Percentiles rank a stretch among this genome's conserved stretches.
Evolutionary conservation across 2,329 filamentous ascomycete genomes (phyloP).

Genomic region (Gyromitra esculenta): DNA sequence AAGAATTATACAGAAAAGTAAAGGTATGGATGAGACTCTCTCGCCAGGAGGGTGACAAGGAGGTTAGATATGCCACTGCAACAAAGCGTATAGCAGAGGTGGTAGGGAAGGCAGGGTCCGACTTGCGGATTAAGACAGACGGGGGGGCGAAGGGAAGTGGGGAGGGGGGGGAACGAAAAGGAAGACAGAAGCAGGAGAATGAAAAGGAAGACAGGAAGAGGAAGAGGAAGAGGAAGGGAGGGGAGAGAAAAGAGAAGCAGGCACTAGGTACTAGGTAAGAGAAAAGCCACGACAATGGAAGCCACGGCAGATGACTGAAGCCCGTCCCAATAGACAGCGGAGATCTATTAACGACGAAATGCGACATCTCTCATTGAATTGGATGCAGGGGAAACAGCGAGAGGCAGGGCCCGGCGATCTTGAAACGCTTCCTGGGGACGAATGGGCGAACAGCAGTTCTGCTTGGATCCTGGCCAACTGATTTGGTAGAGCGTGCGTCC

Average conservation of each 20-base stretch:
- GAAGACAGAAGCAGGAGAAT: not conserved
- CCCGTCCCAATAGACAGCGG: not conserved
- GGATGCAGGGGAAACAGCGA: not conserved
- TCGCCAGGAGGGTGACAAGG: slow-evolving; percentile 11
- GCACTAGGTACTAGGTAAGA: not conserved
- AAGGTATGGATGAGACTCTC: not conserved
- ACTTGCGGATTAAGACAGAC: not conserved
- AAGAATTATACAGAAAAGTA: not conserved
- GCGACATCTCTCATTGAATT: slow-evolving; percentile 1
- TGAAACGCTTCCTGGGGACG: slow-evolving; percentile 5
- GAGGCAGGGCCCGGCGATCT: not conserved
- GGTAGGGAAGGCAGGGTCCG: slow-evolving; percentile 12
- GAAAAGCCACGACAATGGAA: not conserved
- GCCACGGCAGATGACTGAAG: not conserved
- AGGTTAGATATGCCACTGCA: not conserved
- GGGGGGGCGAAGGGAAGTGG: not conserved
- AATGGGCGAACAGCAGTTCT: too few species aligned
- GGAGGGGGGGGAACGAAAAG: not conserved
- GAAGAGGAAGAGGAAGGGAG: not conserved
- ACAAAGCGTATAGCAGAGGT: not conserved
- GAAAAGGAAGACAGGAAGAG: not conserved
- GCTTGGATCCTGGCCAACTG: too few species aligned
- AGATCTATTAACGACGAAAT: not conserved
- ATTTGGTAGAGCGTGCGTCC: not conserved
- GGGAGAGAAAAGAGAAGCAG: slow-evolving; percentile 1